A percentile compares a stretch with the other conserved stretches of the same genome.
These are phyloP conservation scores for Periconia macrospinosa DNA, from an alignment of 2,329 filamentous ascomycete species.

Conservation along the genomic window DNA sequence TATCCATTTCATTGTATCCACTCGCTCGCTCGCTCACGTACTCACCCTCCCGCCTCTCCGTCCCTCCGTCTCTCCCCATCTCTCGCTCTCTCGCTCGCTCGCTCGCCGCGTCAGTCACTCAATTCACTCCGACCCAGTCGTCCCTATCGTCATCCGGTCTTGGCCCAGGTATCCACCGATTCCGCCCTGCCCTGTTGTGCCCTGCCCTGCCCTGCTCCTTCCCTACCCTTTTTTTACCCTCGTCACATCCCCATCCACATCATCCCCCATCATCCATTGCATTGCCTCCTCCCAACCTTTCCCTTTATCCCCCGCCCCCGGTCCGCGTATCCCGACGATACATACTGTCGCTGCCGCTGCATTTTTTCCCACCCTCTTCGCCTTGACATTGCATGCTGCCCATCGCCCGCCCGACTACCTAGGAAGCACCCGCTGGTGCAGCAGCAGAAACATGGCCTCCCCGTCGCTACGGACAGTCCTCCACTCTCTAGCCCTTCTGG, in stretches of 20 bases:
- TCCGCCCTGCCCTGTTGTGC: not conserved
- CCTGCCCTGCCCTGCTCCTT: not conserved
- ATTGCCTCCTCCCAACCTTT: not conserved
- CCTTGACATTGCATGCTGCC: not conserved
- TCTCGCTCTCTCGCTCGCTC: not conserved
- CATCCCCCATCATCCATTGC: not conserved
- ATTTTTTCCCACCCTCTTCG: not conserved
- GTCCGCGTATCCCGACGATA: not conserved
- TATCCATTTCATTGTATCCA: too few species aligned
- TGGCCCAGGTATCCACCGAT: not conserved
- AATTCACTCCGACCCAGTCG: not conserved
- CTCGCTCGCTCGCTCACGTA: too few species aligned
- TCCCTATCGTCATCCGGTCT: not conserved
- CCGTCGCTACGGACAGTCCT: slow-evolving; percentile 17
- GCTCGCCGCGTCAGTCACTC: not conserved
- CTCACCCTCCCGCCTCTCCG: too few species aligned
- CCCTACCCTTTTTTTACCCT: not conserved
- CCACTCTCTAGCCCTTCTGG: slow-evolving; percentile 12
- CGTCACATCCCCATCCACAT: too few species aligned
- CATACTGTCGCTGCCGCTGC: not conserved
- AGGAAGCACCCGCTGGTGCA: not conserved
- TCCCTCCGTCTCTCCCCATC: too few species aligned
- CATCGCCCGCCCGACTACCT: not conserved
- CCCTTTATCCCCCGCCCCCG: not conserved
- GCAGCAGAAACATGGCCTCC: slow-evolving; percentile 6